These are phyloP conservation scores for Abelmoschus esculentus DNA, from an alignment of 345 rosid species.

Conservation along the genomic window DNA sequence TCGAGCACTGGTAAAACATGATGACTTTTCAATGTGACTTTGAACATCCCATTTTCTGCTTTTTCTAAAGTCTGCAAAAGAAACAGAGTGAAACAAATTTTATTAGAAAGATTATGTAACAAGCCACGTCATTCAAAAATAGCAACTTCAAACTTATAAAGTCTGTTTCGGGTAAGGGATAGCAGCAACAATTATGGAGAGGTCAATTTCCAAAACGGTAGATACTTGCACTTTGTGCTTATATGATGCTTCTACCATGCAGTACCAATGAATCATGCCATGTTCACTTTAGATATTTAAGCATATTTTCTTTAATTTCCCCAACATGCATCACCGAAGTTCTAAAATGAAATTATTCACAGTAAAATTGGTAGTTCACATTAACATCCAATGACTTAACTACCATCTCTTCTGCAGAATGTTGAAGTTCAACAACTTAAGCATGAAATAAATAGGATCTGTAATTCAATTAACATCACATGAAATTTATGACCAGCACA, in stretches of 20 bases:
- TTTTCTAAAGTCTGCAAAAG: constrained; percentile 60
- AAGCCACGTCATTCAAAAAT: background rate
- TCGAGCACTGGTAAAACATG: constrained; percentile 70
- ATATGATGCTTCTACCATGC: background rate
- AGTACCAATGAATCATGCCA: background rate
- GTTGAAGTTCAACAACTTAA: background rate
- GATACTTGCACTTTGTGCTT: background rate
- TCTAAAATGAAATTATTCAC: background rate
- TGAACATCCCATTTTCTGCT: constrained; percentile 55
- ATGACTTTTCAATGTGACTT: constrained; percentile 56
- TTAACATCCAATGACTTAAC: no score
- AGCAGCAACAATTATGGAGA: background rate
- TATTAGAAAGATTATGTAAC: background rate
- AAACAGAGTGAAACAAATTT: constrained; percentile 1
- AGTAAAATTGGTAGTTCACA: background rate
- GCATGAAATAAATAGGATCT: background rate
- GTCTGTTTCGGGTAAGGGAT: background rate
- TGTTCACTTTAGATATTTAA: background rate
- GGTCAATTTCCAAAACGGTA: background rate
- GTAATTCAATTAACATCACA: background rate
- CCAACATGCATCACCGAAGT: background rate
- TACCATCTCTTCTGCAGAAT: background rate
- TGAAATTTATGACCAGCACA: background rate
- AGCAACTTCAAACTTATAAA: background rate
- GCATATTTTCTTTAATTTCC: background rate